Conservation (phyloP, 768 basidiomycete genomes). For the Kwoniella europaea region DNA sequence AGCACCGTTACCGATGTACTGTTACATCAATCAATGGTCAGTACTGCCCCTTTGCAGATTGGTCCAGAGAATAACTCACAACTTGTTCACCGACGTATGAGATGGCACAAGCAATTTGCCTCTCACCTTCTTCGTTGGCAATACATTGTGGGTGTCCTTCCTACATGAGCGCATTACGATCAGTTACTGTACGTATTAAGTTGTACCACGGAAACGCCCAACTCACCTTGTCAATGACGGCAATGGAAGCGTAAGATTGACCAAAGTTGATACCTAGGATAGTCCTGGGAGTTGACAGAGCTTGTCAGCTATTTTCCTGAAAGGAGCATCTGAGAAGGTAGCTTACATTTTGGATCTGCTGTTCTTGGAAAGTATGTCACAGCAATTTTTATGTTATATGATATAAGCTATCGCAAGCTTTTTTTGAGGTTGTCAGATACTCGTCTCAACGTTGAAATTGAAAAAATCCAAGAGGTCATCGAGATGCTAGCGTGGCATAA, state of each 20-base stretch:
- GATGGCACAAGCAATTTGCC: constrained; percentile 93
- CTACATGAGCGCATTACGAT: too few relatives aligned
- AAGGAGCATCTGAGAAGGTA: neutral
- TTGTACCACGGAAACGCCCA: neutral
- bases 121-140: constrained; percentile 97
- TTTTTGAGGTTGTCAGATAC: neutral
- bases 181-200: too few relatives aligned
- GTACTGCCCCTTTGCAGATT: neutral
- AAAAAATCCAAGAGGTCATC: constrained; percentile 8
- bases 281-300: constrained; percentile 12
- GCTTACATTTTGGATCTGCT: constrained; percentile 23
- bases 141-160: constrained; percentile 93
- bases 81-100: constrained; percentile 90
- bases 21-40: constrained; percentile 3
- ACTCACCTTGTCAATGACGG: constrained; percentile 87
- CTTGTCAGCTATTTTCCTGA: neutral
- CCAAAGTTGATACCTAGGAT: constrained; percentile 92
- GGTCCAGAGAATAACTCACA: constrained; percentile 62
- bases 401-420: constrained; percentile 5
- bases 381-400: constrained; percentile 2
- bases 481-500: constrained; percentile 3
- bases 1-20: constrained; percentile 97
- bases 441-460: constrained; percentile 2
- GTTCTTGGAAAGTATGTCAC: neutral
- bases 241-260: constrained; percentile 91